Evolutionary conservation across 371 early-diverging fungal genomes (phyloP), one percentile per base, ranked within the genome.

Genomic region (Rhizopus arrhizus): DNA sequence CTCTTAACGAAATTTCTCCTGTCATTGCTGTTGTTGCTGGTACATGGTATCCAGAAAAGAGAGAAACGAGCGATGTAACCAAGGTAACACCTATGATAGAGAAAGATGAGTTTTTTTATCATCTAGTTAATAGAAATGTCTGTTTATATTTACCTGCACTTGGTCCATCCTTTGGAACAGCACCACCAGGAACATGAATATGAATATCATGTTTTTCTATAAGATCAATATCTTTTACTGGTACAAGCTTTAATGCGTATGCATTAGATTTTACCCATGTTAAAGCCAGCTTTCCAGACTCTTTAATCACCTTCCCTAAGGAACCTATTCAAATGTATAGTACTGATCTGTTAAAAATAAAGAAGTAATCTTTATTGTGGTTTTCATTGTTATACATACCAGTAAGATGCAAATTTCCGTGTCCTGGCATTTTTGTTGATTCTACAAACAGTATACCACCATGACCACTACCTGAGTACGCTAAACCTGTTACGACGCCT

Each of bases 251-350:
- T 7, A 93, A 70, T 12, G 71, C 66, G 46, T 73, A 71, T 1
- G 90, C 88, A 69, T 93, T 85, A 5, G 90, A 69, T 53, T 89
- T 87, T 28, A 93, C 91, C 92, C 91, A 93, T 16, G 92, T 85
- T 33, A 93, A 50, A 7, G 89, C 92, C 47, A 93, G 77, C 54
- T 86, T 85, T 1, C 91, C 93, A 12, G 93, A 92, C 68, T 95
- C 95, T 65, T 91, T 91, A 58, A 95, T 91, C 4, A 94, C 94
- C 54, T 91, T 89, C 0, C 94, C 94, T 15, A 95, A 74, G 49
- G 89, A 90, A 2, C 95, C 94, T 82, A 35, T 22, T 22, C 22
- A 22, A 22, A 22, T 22, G 54, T 28, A 33, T n/a, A 45, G 34
- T 46, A 16, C 10, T 48, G 56, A 33, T 22, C 10, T 40, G 5